A percentile compares a stretch with the other conserved stretches of the same genome.
Conservation (phyloP, 192 early-diverging fungal genomes). For the Entomortierella lignicola region DNA sequence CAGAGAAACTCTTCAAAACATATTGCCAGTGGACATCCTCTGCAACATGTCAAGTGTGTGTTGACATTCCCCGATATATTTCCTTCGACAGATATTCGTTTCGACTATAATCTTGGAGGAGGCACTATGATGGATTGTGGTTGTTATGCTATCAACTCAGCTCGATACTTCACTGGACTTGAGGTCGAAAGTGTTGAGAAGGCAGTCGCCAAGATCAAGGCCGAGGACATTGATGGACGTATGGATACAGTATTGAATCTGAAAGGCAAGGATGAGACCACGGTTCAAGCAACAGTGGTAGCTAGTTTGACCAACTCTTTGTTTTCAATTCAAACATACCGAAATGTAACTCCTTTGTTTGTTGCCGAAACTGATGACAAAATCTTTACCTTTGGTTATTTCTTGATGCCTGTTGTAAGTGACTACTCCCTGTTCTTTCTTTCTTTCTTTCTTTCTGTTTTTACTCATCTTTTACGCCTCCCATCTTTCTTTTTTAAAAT, state of each 20-base stretch:
- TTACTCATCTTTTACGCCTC: no score
- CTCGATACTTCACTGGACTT: slow-evolving; percentile 38
- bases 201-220: slow-evolving; percentile 18
- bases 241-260: slow-evolving; percentile 31
- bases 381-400: slow-evolving; percentile 45
- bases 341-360: slow-evolving; percentile 9
- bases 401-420: slow-evolving; percentile 26
- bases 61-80: slow-evolving; percentile 20
- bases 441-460: no score
- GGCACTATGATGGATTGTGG: slow-evolving; percentile 48
- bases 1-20: slow-evolving; percentile 22
- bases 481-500: neutral
- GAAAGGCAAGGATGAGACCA: neutral
- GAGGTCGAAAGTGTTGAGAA: slow-evolving; percentile 37
- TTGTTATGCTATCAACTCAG: slow-evolving; percentile 42
- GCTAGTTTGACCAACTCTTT: slow-evolving; percentile 32
- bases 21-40: slow-evolving; percentile 19
- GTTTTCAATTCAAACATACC: slow-evolving; percentile 21
- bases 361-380: slow-evolving; percentile 45
- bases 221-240: slow-evolving; percentile 35
- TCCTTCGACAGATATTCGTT: slow-evolving; percentile 43
- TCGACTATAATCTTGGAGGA: slow-evolving; percentile 44
- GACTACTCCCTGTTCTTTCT: no score
- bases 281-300: neutral
- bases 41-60: slow-evolving; percentile 3